Percentiles rank a stretch among this genome's conserved stretches.
phyloP scores from a whole-genome alignment of 495 filamentous ascomycete species.

The Aspergillus diversus region DNA sequence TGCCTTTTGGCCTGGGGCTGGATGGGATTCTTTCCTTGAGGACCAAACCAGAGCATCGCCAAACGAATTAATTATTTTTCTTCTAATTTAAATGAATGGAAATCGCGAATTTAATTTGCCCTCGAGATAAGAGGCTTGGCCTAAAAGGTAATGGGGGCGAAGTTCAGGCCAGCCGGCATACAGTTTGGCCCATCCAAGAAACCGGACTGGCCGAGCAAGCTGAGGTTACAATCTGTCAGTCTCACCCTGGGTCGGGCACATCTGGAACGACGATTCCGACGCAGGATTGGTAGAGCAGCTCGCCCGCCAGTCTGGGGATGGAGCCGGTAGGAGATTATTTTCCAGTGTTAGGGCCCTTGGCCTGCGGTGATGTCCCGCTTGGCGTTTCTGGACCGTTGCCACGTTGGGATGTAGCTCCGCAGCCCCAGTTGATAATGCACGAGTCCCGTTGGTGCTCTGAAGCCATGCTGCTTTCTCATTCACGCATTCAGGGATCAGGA shows the following conservation, averaged over 20 bases:
- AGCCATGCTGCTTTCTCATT: not conserved
- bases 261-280: not conserved
- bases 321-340: conserved; percentile 10
- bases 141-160: not conserved
- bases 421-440: not conserved
- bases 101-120: not conserved
- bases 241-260: conserved; percentile 7
- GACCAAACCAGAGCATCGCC: too few relatives aligned
- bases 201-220: conserved; percentile 6
- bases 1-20: not conserved
- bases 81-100: not conserved
- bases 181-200: not conserved
- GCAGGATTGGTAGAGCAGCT: not conserved
- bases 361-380: conserved; percentile 6
- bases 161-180: not conserved
- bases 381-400: conserved; percentile 16
- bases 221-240: conserved; percentile 11
- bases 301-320: conserved; percentile 6
- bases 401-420: conserved; percentile 12
- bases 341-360: conserved; percentile 4
- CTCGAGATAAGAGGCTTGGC: not conserved
- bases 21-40: too few relatives aligned
- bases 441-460: not conserved
- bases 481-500: not conserved
- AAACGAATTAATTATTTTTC: not conserved